Evolutionary conservation across 1,284 basidiomycete species (phyloP).

Genomic region (Chondrostereum purpureum): DNA sequence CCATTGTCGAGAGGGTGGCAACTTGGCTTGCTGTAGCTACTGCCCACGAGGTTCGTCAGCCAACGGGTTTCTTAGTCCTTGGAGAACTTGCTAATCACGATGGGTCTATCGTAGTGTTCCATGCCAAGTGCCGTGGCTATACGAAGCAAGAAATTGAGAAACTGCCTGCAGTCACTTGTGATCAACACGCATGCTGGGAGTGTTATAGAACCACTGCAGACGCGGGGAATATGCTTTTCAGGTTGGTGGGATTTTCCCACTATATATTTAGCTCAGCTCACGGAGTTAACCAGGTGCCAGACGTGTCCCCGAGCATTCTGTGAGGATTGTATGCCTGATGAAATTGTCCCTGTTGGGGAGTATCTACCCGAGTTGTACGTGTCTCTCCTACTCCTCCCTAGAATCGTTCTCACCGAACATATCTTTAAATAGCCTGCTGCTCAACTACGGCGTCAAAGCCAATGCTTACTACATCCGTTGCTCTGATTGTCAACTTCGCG

Average conservation of each 20-base stretch:
- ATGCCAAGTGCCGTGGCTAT: slow-evolving; percentile 38
- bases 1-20: slow-evolving; percentile 52
- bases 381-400: too few species aligned
- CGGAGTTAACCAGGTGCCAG: slow-evolving; percentile 37
- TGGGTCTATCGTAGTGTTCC: slow-evolving; percentile 36
- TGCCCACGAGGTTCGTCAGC: slow-evolving; percentile 45
- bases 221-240: slow-evolving; percentile 45
- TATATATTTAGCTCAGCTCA: neutral
- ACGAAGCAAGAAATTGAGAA: slow-evolving; percentile 21
- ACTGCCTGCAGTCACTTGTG: slow-evolving; percentile 27
- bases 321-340: slow-evolving; percentile 52
- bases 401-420: neutral
- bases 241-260: slow-evolving; percentile 22
- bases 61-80: neutral
- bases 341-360: slow-evolving; percentile 46
- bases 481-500: slow-evolving; percentile 34
- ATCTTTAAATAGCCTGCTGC: slow-evolving; percentile 25
- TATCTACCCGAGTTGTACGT: slow-evolving; percentile 51
- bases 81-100: too few species aligned
- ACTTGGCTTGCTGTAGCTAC: slow-evolving; percentile 37
- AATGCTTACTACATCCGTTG: slow-evolving; percentile 44
- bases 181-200: slow-evolving; percentile 42
- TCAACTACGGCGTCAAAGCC: slow-evolving; percentile 28
- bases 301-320: slow-evolving; percentile 55
- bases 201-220: slow-evolving; percentile 37